Percentiles rank a stretch among this genome's conserved stretches.
Conservation (phyloP, 78 protist species). For the Creolimax fragrantissima region DNA sequence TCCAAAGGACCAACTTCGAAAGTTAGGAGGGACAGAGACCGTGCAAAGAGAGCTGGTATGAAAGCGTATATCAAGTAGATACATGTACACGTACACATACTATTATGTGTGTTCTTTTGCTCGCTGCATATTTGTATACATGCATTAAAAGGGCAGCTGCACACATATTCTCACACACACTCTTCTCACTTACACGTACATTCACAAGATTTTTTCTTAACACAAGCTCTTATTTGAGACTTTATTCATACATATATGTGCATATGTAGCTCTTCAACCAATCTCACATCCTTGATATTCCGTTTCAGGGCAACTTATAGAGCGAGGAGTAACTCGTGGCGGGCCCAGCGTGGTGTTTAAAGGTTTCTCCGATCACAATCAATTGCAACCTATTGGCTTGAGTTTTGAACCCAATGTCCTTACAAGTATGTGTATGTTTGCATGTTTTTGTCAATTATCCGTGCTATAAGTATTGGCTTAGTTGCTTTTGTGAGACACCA, state of each 20-base stretch:
- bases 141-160: too few species aligned
- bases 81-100: neutral
- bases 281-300: too few species aligned
- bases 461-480: too few species aligned
- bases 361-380: neutral
- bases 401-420: neutral
- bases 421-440: neutral
- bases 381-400: neutral
- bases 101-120: neutral
- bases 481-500: too few species aligned
- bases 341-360: neutral
- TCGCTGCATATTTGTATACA: too few species aligned
- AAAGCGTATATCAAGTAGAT: neutral
- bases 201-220: too few species aligned
- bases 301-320: neutral
- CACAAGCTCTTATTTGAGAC: too few species aligned
- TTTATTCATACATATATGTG: too few species aligned
- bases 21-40: neutral
- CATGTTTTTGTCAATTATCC: too few species aligned
- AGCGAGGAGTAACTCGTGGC: neutral
- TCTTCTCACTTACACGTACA: too few species aligned
- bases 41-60: neutral
- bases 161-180: too few species aligned
- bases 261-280: too few species aligned
- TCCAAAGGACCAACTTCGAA: neutral